Evolutionary conservation across 2,329 filamentous ascomycete species (phyloP), one percentile per base, ranked within the genome.

Genomic region (Fusarium heterosporum): DNA sequence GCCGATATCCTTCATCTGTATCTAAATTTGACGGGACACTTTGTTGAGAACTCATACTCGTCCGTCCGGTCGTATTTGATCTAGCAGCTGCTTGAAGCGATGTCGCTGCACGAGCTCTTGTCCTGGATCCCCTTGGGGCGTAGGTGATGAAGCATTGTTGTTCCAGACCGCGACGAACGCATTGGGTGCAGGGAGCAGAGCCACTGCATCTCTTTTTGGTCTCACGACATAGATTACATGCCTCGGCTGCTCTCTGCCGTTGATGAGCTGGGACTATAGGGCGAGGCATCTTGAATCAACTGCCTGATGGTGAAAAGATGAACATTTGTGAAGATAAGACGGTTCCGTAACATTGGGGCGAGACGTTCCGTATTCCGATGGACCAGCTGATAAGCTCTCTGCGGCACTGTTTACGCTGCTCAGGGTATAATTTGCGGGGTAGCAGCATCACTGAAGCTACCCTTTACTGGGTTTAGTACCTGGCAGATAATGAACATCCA

Each of bases 171-270:
- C 81, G 80, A 8, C 78, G 75, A 8, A 81, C 75, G 55, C 83
- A 85, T 45, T 81, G 80, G 0, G 78, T 76, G 63, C 84, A 85
- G 1, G 84, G 84, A 4, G 80, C 79, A 1, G 77, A 78, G 11
- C 81, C 83, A 55, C 80, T 81, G 69, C 84, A 86, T 63, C 82
- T 76, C 72, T 84, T 85, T 74, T 85, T 85, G 10, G 82, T 80
- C 14, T 78, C 75, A 29, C 82, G 79, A 65, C 84, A 86, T 8
- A 78, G 72, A 45, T 78, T 76, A 64, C 84, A 85, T 9, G 84
- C 84, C 56, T 83, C 80, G 22, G 78, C 79, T 16, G 82, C 81
- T 39, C 84, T 78, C 56, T 81, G 79, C 6, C 84, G 80, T 61
- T 84, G 80, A 46, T 80, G 79, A 3, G 82, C 81, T 17, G 77